phyloP scores from a whole-genome alignment of 371 early-diverging fungal genomes.

The Zopfochytrium polystomum region DNA sequence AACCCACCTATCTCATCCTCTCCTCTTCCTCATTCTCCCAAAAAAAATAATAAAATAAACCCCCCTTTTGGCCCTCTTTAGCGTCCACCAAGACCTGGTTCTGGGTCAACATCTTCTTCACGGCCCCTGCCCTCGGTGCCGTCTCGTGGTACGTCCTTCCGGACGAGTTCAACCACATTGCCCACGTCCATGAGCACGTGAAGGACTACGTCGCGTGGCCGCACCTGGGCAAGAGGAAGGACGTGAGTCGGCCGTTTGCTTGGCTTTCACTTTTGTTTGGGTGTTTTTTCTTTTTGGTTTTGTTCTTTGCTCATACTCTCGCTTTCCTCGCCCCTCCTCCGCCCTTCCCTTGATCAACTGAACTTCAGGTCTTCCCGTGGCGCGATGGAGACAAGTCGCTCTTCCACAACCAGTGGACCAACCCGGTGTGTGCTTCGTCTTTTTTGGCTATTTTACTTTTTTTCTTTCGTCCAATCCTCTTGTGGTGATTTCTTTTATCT shows the following conservation, averaged over 20 bases:
- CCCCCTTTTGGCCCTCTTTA: neutral
- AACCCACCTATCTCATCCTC: neutral
- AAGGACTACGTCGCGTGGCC: slow-evolving; percentile 36
- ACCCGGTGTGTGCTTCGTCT: slow-evolving; percentile 31
- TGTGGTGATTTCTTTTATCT: too few species aligned
- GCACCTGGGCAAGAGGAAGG: slow-evolving; percentile 47
- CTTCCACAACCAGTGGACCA: slow-evolving; percentile 33
- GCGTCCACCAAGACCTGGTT: slow-evolving; percentile 41
- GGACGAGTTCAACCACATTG: slow-evolving; percentile 42
- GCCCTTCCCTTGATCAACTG: too few species aligned
- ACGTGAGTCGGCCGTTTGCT: slow-evolving; percentile 19
- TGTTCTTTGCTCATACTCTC: neutral
- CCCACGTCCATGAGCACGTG: slow-evolving; percentile 44
- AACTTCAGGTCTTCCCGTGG: slow-evolving; percentile 40
- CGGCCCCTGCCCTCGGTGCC: slow-evolving; percentile 39
- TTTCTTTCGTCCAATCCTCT: too few species aligned
- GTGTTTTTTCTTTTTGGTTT: too few species aligned
- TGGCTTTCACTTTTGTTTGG: neutral
- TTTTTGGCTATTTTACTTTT: too few species aligned
- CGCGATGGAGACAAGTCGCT: slow-evolving; percentile 41
- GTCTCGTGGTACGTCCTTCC: slow-evolving; percentile 30
- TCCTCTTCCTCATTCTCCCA: neutral
- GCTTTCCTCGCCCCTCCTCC: slow-evolving; percentile 11
- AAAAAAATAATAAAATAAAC: neutral
- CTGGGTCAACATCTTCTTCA: slow-evolving; percentile 39